These are phyloP conservation scores for Oehlia diaphana DNA, from an alignment of 192 early-diverging fungal species.

Conservation along the genomic window DNA sequence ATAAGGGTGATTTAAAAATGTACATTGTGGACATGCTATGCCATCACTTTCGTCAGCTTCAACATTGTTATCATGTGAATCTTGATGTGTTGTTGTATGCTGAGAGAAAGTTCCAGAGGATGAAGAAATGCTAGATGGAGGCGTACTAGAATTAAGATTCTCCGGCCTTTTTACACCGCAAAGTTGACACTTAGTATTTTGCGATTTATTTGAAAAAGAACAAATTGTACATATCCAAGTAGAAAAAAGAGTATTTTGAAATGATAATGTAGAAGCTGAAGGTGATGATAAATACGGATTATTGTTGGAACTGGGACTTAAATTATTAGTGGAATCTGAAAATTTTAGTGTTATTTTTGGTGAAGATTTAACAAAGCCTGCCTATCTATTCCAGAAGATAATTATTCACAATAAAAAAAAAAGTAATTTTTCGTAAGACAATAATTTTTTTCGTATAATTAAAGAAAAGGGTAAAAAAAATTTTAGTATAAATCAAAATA, in stretches of 20 bases:
- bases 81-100: background rate
- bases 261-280: constrained; percentile 19
- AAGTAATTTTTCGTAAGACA: background rate
- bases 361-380: constrained; percentile 62
- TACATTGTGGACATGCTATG: constrained; percentile 74
- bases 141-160: background rate
- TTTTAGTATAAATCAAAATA: background rate
- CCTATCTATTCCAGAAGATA: constrained; percentile 21
- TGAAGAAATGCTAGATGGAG: background rate
- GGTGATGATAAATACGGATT: constrained; percentile 6
- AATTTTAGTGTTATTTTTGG: constrained; percentile 45
- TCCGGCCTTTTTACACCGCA: constrained; percentile 55
- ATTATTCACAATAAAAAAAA: no score
- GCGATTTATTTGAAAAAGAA: constrained; percentile 44
- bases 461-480: background rate
- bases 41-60: constrained; percentile 12
- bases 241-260: constrained; percentile 24
- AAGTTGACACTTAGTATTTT: constrained; percentile 47
- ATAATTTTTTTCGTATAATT: background rate
- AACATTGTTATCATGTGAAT: background rate
- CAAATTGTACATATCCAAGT: constrained; percentile 61
- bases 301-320: constrained; percentile 6
- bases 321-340: constrained; percentile 21
- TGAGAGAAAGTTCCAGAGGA: background rate
- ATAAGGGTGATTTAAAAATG: constrained; percentile 84